These are phyloP conservation scores for Cucurbita maxima DNA, from an alignment of 306 rosid genomes.

Conservation along the genomic window DNA sequence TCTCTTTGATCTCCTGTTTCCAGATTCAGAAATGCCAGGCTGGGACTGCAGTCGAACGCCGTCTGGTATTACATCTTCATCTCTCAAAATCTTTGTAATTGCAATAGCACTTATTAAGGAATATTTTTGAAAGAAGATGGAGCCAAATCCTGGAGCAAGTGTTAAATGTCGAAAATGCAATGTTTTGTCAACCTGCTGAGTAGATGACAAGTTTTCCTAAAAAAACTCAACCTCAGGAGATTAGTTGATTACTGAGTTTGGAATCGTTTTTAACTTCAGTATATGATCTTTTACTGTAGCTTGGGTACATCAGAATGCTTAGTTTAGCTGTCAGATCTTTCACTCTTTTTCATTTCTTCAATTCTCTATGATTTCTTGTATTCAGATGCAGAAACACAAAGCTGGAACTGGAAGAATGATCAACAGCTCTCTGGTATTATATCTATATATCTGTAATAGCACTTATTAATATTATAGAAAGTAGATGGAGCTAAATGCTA, in stretches of 20 bases:
- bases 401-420: conserved; percentile 5
- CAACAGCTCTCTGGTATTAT: conserved; percentile 3
- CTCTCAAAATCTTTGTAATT: background rate
- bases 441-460: background rate
- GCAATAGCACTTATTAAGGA: background rate
- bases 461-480: background rate
- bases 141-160: background rate
- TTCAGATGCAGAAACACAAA: conserved; percentile 4
- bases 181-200: background rate
- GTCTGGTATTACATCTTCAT: conserved; percentile 4
- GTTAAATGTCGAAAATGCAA: background rate
- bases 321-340: background rate
- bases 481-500: background rate
- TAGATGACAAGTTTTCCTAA: background rate
- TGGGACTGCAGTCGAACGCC: background rate
- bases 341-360: background rate
- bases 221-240: background rate
- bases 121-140: background rate
- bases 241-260: background rate
- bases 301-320: background rate
- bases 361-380: background rate
- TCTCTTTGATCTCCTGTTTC: conserved; percentile 3
- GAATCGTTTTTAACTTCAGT: background rate
- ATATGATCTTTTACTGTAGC: background rate
- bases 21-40: conserved; percentile 3